Percentiles rank a stretch among this genome's conserved stretches.
Evolutionary conservation across 225 moss, liverwort and hornwort species (phyloP).

Genomic region (Pseudisothecium myosuroides): DNA sequence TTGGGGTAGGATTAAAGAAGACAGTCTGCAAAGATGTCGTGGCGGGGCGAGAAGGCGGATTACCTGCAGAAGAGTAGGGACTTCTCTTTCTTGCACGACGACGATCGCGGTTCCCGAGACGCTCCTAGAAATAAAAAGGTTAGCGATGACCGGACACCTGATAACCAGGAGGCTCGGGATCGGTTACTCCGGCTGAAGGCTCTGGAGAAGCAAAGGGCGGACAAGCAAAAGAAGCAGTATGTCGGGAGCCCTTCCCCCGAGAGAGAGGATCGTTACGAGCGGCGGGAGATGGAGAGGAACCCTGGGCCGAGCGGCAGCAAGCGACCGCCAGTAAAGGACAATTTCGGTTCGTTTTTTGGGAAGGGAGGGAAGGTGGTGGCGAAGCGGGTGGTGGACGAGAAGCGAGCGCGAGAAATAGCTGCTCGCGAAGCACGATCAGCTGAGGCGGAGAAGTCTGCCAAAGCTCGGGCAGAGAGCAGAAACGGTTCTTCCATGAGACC

Average conservation of each 20-base stretch:
- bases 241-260: conserved; percentile 8
- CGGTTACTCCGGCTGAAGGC: conserved; percentile 38
- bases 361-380: conserved; percentile 83
- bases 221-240: conserved; percentile 38
- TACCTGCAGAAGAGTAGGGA: conserved; percentile 47
- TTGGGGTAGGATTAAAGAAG: neutral
- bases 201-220: conserved; percentile 39
- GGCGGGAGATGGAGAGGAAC: conserved; percentile 24
- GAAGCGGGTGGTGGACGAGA: conserved; percentile 79
- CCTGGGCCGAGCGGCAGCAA: conserved; percentile 30
- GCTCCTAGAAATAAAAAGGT: conserved; percentile 6
- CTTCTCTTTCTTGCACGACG: conserved; percentile 38
- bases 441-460: conserved; percentile 30
- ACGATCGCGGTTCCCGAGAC: conserved; percentile 13
- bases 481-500: conserved; percentile 16
- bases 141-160: conserved; percentile 12
- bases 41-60: conserved; percentile 49
- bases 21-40: conserved; percentile 31
- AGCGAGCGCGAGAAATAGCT: conserved; percentile 66
- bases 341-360: conserved; percentile 86
- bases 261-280: conserved; percentile 1
- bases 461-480: conserved; percentile 7
- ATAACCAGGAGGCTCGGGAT: conserved; percentile 34
- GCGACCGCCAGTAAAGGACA: conserved; percentile 23
- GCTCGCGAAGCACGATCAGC: conserved; percentile 42